phyloP scores from a whole-genome alignment of 768 basidiomycete species.

The Steccherinum ochraceum region DNA sequence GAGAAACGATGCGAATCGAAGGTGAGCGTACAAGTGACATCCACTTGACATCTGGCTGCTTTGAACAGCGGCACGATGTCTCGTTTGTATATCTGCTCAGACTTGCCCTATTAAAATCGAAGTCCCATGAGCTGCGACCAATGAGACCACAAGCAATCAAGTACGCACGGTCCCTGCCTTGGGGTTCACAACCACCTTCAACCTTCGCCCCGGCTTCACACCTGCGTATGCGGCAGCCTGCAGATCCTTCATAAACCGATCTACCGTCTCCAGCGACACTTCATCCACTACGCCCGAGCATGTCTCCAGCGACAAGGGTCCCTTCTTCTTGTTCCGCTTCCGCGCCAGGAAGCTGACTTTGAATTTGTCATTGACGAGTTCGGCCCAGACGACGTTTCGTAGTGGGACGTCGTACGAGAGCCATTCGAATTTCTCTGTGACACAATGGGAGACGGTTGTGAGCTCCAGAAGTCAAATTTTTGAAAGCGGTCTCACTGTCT shows the following conservation, averaged over 20 bases:
- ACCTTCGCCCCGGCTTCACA: conserved; percentile 43
- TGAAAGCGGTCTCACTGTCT: background rate
- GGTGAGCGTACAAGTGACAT: conserved; percentile 54
- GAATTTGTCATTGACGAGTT: conserved; percentile 23
- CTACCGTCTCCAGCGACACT: conserved; percentile 4
- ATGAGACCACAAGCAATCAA: background rate
- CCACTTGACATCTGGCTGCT: conserved; percentile 56
- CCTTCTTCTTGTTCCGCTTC: conserved; percentile 30
- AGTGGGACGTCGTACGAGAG: conserved; percentile 28
- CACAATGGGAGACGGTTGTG: too few relatives aligned
- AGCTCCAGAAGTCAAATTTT: too few relatives aligned
- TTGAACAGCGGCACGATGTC: conserved; percentile 68
- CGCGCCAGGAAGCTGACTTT: conserved; percentile 48
- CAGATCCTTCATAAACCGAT: background rate
- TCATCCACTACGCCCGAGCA: background rate
- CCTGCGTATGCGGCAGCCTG: conserved; percentile 26
- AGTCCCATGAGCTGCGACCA: conserved; percentile 6
- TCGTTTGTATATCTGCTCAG: conserved; percentile 41
- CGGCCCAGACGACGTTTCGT: conserved; percentile 52
- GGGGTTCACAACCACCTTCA: conserved; percentile 78
- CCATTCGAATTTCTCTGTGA: conserved; percentile 16
- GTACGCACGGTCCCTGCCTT: conserved; percentile 64
- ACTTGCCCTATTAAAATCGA: conserved; percentile 48
- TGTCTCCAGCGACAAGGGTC: conserved; percentile 26
- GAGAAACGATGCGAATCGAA: too few relatives aligned